Conservation (phyloP, 305 asterid species). For the Rubia peregrina region DNA sequence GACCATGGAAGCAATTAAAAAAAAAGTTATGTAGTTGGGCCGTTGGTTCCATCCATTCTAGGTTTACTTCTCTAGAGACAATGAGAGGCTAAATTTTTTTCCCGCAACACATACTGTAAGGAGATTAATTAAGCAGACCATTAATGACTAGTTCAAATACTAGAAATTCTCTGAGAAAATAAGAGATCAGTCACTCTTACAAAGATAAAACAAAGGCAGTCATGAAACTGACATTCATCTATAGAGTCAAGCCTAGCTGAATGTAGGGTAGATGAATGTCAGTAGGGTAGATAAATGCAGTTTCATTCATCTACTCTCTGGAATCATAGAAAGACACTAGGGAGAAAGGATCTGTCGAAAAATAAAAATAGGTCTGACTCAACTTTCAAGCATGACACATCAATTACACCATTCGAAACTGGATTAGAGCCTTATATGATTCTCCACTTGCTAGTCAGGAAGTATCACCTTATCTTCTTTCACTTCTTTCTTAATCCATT, state of each 20-base stretch:
- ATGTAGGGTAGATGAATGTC: too few species aligned
- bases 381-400: too few species aligned
- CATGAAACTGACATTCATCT: constrained; percentile 3
- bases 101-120: neutral
- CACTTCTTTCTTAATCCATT: neutral
- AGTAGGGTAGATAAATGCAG: too few species aligned
- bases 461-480: constrained; percentile 5
- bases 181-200: neutral
- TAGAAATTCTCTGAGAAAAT: too few species aligned
- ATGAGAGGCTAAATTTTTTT: constrained; percentile 1
- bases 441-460: constrained; percentile 6
- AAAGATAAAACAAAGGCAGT: neutral
- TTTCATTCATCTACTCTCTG: neutral
- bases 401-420: too few species aligned
- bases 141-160: neutral
- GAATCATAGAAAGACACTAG: too few species aligned
- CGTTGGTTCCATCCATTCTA: neutral
- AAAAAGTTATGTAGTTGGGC: neutral
- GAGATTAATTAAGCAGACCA: neutral
- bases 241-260: too few species aligned
- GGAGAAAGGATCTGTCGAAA: too few species aligned
- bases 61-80: neutral
- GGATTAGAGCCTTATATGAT: neutral
- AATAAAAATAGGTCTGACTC: too few species aligned
- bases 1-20: too few species aligned